Evolutionary conservation across 148 eudicot species (phyloP), one percentile per base, ranked within the genome.

Genomic region (Fagopyrum esculentum): DNA sequence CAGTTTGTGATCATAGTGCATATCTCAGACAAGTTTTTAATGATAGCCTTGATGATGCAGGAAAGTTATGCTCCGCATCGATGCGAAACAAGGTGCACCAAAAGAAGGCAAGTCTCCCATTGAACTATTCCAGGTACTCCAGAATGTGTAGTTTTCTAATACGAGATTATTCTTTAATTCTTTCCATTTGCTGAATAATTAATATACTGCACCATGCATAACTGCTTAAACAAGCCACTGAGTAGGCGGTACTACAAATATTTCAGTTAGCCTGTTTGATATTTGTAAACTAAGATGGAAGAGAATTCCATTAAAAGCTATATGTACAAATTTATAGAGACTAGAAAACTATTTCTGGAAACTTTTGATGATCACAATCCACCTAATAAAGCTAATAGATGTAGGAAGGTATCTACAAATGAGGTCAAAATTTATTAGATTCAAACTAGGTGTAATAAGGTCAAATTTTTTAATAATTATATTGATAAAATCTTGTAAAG

Each of bases 21-120:
- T 49, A 2, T 64, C 45, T 64, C 69, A 5, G 30, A 35, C n/a
- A 29, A 64, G 45, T 64, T 64, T 8, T 64, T 30, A 12, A 30
- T 6, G 66, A 11, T 60, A 35, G 40, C 64, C 29, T 74, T 73
- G 70, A 11, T 54, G 15, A 22, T 86, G 81, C 90, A 95, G 99
- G 84, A 95, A 90, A 88, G 89, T 95, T 80, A 92, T 95, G 99
- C 92, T 95, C 69, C 88, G 96, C 29, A 97, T 95, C 44, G 97
- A 92, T 87, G 92, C 99, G 76, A 90, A 88, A 83, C 99, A 95
- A 82, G 99, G 99, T 71, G 85, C 91, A 79, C 91, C 96, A 9
- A 95, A 90, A 86, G 99, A 95, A 79, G 99, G 99, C 72, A 89
- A 87, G 80, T 87, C 92, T 78, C 85, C 97, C 47, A 85, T 95